A percentile compares a stretch with the other conserved stretches of the same genome.
phyloP scores from a whole-genome alignment of 176 grass and related monocot species.

The Phyllostachys edulis region DNA sequence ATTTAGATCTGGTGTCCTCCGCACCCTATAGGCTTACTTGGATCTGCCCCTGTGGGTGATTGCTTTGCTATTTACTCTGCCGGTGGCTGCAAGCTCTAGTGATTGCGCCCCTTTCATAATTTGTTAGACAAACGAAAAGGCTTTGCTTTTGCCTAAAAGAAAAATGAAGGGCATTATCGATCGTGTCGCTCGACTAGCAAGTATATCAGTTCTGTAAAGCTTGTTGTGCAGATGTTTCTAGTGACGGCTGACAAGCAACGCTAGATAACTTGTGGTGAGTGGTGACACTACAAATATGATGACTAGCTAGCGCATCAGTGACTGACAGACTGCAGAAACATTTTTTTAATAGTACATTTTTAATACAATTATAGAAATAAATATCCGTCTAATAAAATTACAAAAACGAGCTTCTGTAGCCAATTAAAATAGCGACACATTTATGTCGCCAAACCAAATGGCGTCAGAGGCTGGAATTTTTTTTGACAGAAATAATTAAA shows the following conservation, averaged over 20 bases:
- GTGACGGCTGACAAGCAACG: background rate
- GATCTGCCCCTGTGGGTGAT: no score
- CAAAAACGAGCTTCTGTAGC: no score
- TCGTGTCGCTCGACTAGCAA: background rate
- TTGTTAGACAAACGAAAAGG: background rate
- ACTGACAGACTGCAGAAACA: background rate
- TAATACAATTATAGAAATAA: no score
- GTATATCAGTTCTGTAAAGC: background rate
- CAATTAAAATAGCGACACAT: no score
- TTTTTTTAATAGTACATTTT: no score
- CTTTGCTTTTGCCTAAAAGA: background rate
- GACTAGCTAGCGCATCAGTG: background rate
- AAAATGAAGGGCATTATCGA: background rate
- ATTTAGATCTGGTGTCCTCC: no score
- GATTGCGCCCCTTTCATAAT: background rate
- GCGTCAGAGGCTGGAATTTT: no score
- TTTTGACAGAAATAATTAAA: no score
- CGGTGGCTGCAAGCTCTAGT: background rate
- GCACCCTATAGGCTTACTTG: no score
- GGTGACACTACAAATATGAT: conserved; percentile 1
- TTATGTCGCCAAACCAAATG: no score
- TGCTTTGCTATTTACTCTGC: background rate
- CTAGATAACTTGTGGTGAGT: background rate
- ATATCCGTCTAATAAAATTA: no score
- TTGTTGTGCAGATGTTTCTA: background rate